A percentile compares a stretch with the other conserved stretches of the same genome.
These are phyloP conservation scores for Pseudovirgaria hyperparasitica DNA, from an alignment of 2,329 filamentous ascomycete species.

Conservation along the genomic window DNA sequence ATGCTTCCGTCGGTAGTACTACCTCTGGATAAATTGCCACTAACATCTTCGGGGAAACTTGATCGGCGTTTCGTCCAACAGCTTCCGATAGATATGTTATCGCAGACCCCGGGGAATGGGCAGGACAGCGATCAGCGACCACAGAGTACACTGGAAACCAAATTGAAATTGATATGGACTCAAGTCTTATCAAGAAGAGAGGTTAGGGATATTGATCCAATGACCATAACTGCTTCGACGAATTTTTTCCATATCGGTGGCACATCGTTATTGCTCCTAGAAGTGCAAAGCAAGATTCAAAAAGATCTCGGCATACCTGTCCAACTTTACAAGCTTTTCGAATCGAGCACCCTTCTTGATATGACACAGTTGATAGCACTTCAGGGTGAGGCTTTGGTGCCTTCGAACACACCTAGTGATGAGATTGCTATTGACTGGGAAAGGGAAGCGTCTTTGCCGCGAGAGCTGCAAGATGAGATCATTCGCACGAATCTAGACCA, in stretches of 20 bases:
- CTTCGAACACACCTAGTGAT: too few species aligned
- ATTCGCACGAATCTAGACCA: neutral
- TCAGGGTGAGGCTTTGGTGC: too few species aligned
- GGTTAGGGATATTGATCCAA: neutral
- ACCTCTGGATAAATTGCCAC: conserved; percentile 1
- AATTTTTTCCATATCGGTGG: conserved; percentile 25
- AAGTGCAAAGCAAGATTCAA: conserved; percentile 13
- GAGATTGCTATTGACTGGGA: conserved; percentile 1
- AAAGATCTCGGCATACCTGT: conserved; percentile 10
- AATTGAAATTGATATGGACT: neutral
- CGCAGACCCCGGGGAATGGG: too few species aligned
- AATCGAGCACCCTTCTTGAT: conserved; percentile 1
- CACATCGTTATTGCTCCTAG: conserved; percentile 21
- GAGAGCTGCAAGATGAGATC: neutral
- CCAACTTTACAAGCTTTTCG: conserved; percentile 1
- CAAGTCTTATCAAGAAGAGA: neutral
- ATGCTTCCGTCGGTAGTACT: conserved; percentile 19
- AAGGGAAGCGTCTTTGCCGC: conserved; percentile 1
- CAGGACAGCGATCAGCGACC: neutral
- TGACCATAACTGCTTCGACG: too few species aligned
- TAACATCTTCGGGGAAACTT: neutral
- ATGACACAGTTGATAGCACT: neutral
- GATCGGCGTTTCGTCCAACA: conserved; percentile 5
- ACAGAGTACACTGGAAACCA: neutral
- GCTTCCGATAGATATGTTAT: too few species aligned